phyloP scores from a whole-genome alignment of 2,329 filamentous ascomycete genomes.

The Talaromyces sp. region DNA sequence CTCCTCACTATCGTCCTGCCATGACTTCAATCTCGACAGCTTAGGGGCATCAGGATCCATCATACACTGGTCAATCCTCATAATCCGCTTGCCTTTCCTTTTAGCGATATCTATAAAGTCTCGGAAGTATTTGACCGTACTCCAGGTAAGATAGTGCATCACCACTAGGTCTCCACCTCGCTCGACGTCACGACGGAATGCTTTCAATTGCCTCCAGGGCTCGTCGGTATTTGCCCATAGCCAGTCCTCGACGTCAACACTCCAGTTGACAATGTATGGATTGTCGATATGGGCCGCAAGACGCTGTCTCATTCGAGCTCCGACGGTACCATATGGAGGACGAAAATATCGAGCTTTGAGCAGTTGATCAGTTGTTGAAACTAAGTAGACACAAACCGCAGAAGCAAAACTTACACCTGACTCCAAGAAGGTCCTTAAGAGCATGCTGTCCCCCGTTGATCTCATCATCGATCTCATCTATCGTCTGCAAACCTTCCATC shows the following conservation, averaged over 20 bases:
- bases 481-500: slow-evolving; percentile 34
- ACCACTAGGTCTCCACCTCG: slow-evolving; percentile 64
- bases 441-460: slow-evolving; percentile 34
- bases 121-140: slow-evolving; percentile 60
- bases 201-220: slow-evolving; percentile 63
- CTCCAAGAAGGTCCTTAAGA: slow-evolving; percentile 29
- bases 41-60: slow-evolving; percentile 56
- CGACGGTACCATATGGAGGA: slow-evolving; percentile 65
- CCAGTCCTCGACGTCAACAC: slow-evolving; percentile 69
- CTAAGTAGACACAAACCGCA: slow-evolving; percentile 43
- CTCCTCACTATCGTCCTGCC: background rate
- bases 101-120: slow-evolving; percentile 65
- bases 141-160: slow-evolving; percentile 65
- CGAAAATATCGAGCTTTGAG: slow-evolving; percentile 57
- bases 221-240: slow-evolving; percentile 60
- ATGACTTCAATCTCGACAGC: background rate
- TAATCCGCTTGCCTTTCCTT: slow-evolving; percentile 59
- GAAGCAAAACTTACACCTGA: slow-evolving; percentile 31
- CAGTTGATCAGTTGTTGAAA: slow-evolving; percentile 23
- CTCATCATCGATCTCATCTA: slow-evolving; percentile 36
- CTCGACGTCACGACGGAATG: slow-evolving; percentile 60
- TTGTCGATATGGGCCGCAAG: slow-evolving; percentile 52
- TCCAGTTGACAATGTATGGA: slow-evolving; percentile 63
- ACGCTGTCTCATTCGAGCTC: slow-evolving; percentile 62
- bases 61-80: slow-evolving; percentile 65